phyloP scores from a whole-genome alignment of 768 basidiomycete species.

The Suillus subaureus region DNA sequence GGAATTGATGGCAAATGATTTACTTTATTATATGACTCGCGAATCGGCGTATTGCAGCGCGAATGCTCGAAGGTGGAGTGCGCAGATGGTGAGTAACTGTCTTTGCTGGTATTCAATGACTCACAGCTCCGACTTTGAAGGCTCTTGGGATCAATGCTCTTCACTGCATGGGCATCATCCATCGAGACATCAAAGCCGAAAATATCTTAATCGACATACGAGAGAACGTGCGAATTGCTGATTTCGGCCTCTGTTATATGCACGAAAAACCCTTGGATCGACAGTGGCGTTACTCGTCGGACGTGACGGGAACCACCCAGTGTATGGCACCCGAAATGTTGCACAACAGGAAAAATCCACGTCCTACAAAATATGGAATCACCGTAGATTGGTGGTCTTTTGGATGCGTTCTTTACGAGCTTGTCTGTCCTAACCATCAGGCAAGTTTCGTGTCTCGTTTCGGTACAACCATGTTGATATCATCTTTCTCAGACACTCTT shows the following conservation, averaged over 20 bases:
- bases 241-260: background rate
- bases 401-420: conserved; percentile 43
- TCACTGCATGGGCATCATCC: conserved; percentile 63
- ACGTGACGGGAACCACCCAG: conserved; percentile 17
- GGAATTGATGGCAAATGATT: conserved; percentile 44
- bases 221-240: background rate
- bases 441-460: conserved; percentile 17
- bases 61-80: conserved; percentile 35
- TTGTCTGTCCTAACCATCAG: conserved; percentile 31
- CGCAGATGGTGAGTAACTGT: conserved; percentile 37
- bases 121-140: conserved; percentile 22
- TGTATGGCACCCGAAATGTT: background rate
- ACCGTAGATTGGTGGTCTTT: conserved; percentile 45
- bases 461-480: background rate
- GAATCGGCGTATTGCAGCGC: conserved; percentile 38
- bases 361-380: conserved; percentile 27
- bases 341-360: conserved; percentile 10
- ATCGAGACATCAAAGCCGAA: conserved; percentile 59
- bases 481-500: conserved; percentile 27
- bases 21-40: conserved; percentile 31
- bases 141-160: conserved; percentile 43
- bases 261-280: background rate
- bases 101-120: conserved; percentile 3
- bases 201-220: background rate
- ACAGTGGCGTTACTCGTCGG: conserved; percentile 13